A percentile compares a stretch with the other conserved stretches of the same genome.
Evolutionary conservation across 192 early-diverging fungal species (phyloP).

Genomic region (Backusella tuberculispora): DNA sequence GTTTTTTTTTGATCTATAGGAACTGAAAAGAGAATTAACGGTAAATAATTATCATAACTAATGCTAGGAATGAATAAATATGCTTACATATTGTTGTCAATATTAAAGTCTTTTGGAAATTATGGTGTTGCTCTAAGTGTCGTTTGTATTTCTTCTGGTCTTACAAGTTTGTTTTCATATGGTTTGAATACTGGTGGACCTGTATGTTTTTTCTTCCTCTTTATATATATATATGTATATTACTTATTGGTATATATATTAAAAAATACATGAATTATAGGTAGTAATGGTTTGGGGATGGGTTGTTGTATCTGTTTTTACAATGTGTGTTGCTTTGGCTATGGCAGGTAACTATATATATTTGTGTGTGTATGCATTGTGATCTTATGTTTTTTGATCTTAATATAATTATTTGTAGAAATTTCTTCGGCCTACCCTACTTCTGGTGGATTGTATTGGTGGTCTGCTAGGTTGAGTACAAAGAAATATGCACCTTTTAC

Average conservation of each 20-base stretch:
- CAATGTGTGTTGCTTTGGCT: constrained; percentile 43
- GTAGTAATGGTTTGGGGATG: constrained; percentile 44
- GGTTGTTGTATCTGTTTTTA: constrained; percentile 48
- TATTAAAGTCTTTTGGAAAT: constrained; percentile 34
- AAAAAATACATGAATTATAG: background rate
- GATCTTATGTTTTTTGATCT: background rate
- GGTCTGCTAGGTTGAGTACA: constrained; percentile 28
- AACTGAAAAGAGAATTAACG: constrained; percentile 13
- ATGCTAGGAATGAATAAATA: background rate
- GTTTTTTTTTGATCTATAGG: background rate
- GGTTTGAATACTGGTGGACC: constrained; percentile 52
- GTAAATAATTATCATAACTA: background rate
- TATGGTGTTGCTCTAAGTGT: constrained; percentile 48
- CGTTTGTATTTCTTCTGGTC: constrained; percentile 52
- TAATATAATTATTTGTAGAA: constrained; percentile 35
- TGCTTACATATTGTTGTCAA: background rate
- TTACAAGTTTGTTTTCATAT: constrained; percentile 50
- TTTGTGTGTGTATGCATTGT: background rate
- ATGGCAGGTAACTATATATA: constrained; percentile 35
- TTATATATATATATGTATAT: background rate
- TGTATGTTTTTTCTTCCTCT: constrained; percentile 26
- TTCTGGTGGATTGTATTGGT: constrained; percentile 47
- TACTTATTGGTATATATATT: background rate
- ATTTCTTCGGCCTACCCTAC: constrained; percentile 53
- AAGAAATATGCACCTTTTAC: constrained; percentile 46